These are phyloP conservation scores for Triangularia verruculosa DNA, from an alignment of 2,329 filamentous ascomycete species.

Conservation along the genomic window DNA sequence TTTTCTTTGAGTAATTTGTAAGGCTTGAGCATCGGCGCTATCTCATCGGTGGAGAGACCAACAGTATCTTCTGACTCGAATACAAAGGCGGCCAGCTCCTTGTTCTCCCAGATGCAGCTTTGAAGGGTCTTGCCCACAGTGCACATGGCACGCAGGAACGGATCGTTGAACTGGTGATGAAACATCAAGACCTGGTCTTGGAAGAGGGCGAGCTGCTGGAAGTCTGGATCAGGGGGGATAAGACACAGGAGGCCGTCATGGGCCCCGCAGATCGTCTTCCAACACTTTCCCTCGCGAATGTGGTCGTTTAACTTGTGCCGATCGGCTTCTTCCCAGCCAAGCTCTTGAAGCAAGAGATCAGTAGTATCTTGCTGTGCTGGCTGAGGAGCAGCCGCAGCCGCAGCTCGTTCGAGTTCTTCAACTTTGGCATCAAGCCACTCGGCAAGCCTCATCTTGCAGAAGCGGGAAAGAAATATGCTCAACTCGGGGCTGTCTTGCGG, in stretches of 20 bases:
- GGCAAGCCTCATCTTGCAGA: constrained; percentile 25
- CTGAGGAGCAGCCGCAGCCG: background rate
- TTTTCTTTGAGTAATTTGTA: constrained; percentile 22
- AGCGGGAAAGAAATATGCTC: constrained; percentile 23
- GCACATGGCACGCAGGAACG: constrained; percentile 21
- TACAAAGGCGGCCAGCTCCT: constrained; percentile 25
- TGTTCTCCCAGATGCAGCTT: constrained; percentile 21
- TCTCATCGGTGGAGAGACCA: constrained; percentile 14
- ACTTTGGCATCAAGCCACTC: constrained; percentile 7
- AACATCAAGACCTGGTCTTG: constrained; percentile 21
- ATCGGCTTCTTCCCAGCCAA: constrained; percentile 21
- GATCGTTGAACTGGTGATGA: constrained; percentile 20
- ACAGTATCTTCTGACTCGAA: constrained; percentile 23
- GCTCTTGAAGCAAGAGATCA: constrained; percentile 16
- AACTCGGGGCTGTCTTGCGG: constrained; percentile 17
- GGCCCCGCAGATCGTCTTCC: constrained; percentile 24
- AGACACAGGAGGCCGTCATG: constrained; percentile 26
- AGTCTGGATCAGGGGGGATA: constrained; percentile 17
- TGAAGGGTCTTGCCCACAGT: constrained; percentile 21
- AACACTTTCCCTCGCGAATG: constrained; percentile 28
- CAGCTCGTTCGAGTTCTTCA: background rate
- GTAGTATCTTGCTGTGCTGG: constrained; percentile 8
- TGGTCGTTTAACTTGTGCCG: constrained; percentile 22
- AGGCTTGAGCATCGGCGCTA: constrained; percentile 20
- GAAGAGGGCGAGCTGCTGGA: constrained; percentile 23